These are phyloP conservation scores for Gaultheria prostrata DNA, from an alignment of 148 eudicot genomes.

Conservation along the genomic window DNA sequence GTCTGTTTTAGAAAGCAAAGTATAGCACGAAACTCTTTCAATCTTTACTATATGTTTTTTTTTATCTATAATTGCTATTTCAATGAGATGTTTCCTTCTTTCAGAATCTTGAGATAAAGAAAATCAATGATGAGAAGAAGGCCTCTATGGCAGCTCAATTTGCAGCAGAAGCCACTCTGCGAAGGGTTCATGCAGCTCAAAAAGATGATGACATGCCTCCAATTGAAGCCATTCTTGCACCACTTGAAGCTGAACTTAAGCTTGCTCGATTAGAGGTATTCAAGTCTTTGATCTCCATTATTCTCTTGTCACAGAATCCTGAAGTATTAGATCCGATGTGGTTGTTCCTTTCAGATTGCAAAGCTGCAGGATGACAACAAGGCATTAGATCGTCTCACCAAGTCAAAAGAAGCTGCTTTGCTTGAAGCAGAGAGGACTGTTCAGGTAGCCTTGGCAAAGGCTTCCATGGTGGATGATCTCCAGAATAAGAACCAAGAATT, in stretches of 20 bases:
- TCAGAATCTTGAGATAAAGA: slow-evolving; percentile 72
- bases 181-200: slow-evolving; percentile 76
- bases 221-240: slow-evolving; percentile 73
- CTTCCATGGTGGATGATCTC: slow-evolving; percentile 73
- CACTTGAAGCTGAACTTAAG: slow-evolving; percentile 72
- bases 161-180: slow-evolving; percentile 74
- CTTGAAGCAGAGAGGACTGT: slow-evolving; percentile 72
- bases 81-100: slow-evolving; percentile 10
- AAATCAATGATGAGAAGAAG: slow-evolving; percentile 70
- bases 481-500: slow-evolving; percentile 71
- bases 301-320: background rate
- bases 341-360: slow-evolving; percentile 42
- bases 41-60: background rate
- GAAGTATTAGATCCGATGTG: background rate
- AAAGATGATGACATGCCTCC: slow-evolving; percentile 82
- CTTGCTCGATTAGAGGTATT: slow-evolving; percentile 65
- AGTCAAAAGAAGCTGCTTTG: slow-evolving; percentile 75
- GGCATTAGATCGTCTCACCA: slow-evolving; percentile 63
- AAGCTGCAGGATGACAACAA: slow-evolving; percentile 74
- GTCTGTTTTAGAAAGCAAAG: slow-evolving; percentile 67
- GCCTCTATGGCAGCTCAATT: slow-evolving; percentile 80
- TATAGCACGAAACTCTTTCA: slow-evolving; percentile 18
- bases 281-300: background rate
- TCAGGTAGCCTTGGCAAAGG: slow-evolving; percentile 64
- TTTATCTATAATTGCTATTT: background rate